Conservation (phyloP, 2,329 filamentous ascomycete genomes). For the Penicillium sclerotigenum region DNA sequence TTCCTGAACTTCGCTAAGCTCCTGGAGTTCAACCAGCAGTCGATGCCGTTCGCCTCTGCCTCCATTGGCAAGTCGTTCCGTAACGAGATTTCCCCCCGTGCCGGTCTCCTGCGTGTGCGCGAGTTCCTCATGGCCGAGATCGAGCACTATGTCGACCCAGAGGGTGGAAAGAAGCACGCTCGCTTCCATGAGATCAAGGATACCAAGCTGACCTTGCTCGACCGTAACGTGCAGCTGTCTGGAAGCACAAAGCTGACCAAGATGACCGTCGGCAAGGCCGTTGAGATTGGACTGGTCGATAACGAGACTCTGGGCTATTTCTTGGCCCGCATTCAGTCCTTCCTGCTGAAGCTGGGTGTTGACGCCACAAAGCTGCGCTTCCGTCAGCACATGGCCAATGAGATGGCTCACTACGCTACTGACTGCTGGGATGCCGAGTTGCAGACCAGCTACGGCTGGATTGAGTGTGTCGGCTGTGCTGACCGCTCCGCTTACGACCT, state of each 20-base stretch:
- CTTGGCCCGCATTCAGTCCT: constrained; percentile 86
- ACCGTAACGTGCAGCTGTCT: constrained; percentile 78
- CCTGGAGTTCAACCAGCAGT: constrained; percentile 89
- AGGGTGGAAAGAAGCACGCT: constrained; percentile 89
- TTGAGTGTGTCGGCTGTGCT: constrained; percentile 96
- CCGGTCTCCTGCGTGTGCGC: constrained; percentile 86
- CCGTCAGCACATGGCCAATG: constrained; percentile 91
- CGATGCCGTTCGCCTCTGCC: constrained; percentile 95
- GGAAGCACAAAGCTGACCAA: constrained; percentile 75
- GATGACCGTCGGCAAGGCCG: constrained; percentile 80
- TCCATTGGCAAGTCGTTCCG: constrained; percentile 97
- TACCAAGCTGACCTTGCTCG: constrained; percentile 77
- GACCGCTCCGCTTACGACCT: constrained; percentile 94
- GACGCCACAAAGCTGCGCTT: constrained; percentile 88
- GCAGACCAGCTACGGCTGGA: constrained; percentile 89
- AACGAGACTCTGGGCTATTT: constrained; percentile 99
- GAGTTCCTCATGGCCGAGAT: constrained; percentile 99
- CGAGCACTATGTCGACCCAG: constrained; percentile 94
- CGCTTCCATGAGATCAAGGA: constrained; percentile 84
- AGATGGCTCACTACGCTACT: constrained; percentile 89
- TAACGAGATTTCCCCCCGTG: constrained; percentile 93
- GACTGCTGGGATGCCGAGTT: constrained; percentile 99
- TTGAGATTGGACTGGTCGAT: constrained; percentile 77
- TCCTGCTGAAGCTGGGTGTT: constrained; percentile 82
- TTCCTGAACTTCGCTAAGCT: constrained; percentile 97